Percentiles rank a stretch among this genome's conserved stretches.
Conservation (phyloP, 208 protist genomes). For the Trypanosoma brucei region DNA sequence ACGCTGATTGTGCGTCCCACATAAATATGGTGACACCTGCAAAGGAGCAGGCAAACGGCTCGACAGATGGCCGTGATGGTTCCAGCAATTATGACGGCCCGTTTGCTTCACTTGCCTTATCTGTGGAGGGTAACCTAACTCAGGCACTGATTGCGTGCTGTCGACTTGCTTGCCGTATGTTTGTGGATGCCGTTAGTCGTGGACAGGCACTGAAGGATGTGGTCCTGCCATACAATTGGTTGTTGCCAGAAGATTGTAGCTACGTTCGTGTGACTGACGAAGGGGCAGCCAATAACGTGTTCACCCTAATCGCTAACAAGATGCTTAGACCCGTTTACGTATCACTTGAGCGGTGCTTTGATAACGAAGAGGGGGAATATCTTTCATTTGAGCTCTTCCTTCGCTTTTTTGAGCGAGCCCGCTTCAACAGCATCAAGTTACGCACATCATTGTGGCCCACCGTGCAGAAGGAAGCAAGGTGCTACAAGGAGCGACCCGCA, state of each 20-base stretch:
- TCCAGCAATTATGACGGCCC: background rate
- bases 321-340: conserved; percentile 19
- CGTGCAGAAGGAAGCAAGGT: conserved; percentile 35
- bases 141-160: conserved; percentile 37
- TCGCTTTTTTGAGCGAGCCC: conserved; percentile 59
- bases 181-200: conserved; percentile 52
- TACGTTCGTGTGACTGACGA: background rate
- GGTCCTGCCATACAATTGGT: conserved; percentile 55
- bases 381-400: conserved; percentile 55
- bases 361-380: conserved; percentile 34
- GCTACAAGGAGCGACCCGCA: conserved; percentile 9
- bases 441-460: conserved; percentile 42
- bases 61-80: background rate
- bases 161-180: conserved; percentile 66
- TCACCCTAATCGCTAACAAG: conserved; percentile 5
- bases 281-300: background rate
- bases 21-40: background rate
- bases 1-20: background rate
- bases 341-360: conserved; percentile 27
- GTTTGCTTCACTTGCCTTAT: background rate
- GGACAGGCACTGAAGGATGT: conserved; percentile 41
- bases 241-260: conserved; percentile 22
- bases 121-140: conserved; percentile 13
- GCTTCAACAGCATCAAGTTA: conserved; percentile 53
- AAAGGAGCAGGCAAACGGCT: background rate